Percentiles rank a stretch among this genome's conserved stretches.
Conservation (phyloP, 495 filamentous ascomycete genomes). For the Penicillium chermesinum region DNA sequence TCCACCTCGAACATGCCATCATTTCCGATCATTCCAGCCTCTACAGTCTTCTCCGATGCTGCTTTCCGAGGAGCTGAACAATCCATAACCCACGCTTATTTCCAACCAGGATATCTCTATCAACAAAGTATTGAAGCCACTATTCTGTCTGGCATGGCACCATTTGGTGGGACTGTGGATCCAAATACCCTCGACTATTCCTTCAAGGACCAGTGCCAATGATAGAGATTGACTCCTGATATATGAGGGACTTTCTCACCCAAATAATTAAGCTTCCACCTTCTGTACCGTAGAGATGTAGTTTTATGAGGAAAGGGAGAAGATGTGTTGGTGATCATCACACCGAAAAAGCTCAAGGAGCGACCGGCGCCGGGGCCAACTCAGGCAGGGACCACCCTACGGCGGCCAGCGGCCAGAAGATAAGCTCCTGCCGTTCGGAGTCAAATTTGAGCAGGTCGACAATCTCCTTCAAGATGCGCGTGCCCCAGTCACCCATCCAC, state of each 20-base stretch:
- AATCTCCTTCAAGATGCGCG: slow-evolving; percentile 27
- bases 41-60: slow-evolving; percentile 9
- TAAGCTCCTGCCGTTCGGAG: slow-evolving; percentile 28
- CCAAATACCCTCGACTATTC: slow-evolving; percentile 27
- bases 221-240: slow-evolving; percentile 5
- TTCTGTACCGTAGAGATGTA: background rate
- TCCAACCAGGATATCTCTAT: slow-evolving; percentile 11
- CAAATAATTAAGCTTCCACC: background rate
- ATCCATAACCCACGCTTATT: slow-evolving; percentile 9
- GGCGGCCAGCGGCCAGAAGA: slow-evolving; percentile 38
- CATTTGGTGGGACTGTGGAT: slow-evolving; percentile 15
- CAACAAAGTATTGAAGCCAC: slow-evolving; percentile 7
- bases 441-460: slow-evolving; percentile 19
- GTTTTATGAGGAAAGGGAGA: too few relatives aligned
- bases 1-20: background rate
- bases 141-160: slow-evolving; percentile 7
- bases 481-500: slow-evolving; percentile 49
- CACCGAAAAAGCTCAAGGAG: background rate
- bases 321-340: too few relatives aligned
- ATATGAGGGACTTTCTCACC: background rate
- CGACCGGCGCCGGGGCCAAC: background rate
- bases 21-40: slow-evolving; percentile 11
- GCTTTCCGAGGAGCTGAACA: background rate
- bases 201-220: slow-evolving; percentile 20
- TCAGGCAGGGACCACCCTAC: slow-evolving; percentile 23